phyloP scores from a whole-genome alignment of 1,284 basidiomycete genomes.

The Amylostereum areolatum region DNA sequence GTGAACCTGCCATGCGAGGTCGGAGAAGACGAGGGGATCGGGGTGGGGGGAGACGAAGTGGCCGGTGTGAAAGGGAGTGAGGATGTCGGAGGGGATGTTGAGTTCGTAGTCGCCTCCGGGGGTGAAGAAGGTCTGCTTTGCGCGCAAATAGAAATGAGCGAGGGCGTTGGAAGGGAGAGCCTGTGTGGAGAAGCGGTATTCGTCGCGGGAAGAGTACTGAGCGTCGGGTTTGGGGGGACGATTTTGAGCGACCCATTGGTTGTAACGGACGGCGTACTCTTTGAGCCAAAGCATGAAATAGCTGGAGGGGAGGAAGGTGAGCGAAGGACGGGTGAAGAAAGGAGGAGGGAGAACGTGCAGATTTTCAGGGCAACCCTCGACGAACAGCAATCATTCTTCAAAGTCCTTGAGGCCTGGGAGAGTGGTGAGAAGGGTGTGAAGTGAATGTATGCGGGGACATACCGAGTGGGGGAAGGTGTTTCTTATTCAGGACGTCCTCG shows the following conservation, averaged over 20 bases:
- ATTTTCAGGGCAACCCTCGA: conserved; percentile 64
- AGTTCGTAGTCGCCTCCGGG: conserved; percentile 65
- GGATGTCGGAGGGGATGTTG: conserved; percentile 56
- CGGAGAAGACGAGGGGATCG: conserved; percentile 56
- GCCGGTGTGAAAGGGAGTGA: conserved; percentile 54
- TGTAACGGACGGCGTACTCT: conserved; percentile 56
- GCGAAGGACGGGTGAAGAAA: neutral
- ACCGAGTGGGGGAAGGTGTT: conserved; percentile 68
- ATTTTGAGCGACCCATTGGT: conserved; percentile 42
- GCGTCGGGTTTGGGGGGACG: conserved; percentile 7
- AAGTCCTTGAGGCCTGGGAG: conserved; percentile 62
- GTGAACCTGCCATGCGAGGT: conserved; percentile 50
- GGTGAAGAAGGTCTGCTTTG: conserved; percentile 72
- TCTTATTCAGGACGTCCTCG: conserved; percentile 63
- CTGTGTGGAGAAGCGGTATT: conserved; percentile 19
- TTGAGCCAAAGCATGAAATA: conserved; percentile 74
- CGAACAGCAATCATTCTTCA: conserved; percentile 74
- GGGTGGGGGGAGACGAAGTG: conserved; percentile 42
- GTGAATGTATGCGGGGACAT: neutral
- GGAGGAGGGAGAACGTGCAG: conserved; percentile 36
- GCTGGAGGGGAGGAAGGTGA: conserved; percentile 22
- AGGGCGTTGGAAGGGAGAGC: conserved; percentile 43
- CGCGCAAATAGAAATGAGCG: conserved; percentile 66
- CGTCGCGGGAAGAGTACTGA: conserved; percentile 3
- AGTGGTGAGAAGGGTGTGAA: neutral